Evolutionary conservation across 106 monocot genomes (phyloP).

Genomic region (Alisma plantagoaquatica): DNA sequence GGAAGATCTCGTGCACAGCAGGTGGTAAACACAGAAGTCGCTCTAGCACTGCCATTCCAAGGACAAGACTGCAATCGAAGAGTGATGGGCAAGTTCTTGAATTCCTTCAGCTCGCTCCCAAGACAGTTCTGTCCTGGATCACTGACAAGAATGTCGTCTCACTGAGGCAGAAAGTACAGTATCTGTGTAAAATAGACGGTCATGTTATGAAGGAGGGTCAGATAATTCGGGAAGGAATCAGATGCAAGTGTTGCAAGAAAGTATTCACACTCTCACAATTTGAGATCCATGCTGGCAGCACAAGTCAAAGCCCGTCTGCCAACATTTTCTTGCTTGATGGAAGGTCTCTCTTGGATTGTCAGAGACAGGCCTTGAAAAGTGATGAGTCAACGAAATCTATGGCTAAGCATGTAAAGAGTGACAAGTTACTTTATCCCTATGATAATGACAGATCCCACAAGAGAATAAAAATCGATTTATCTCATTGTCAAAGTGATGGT

Average conservation of each 20-base stretch:
- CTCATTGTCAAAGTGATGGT: too few species aligned
- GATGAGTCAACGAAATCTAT: too few species aligned
- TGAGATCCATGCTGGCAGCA: conserved; percentile 42
- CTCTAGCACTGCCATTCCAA: not conserved
- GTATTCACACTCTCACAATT: conserved; percentile 27
- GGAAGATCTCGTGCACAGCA: conserved; percentile 2
- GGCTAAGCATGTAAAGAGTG: too few species aligned
- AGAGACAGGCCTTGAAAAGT: too few species aligned
- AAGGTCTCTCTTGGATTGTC: too few species aligned
- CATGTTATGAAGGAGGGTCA: conserved; percentile 27
- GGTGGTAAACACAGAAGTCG: not conserved
- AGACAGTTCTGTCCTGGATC: conserved; percentile 40
- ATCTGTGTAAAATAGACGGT: conserved; percentile 22
- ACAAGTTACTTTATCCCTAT: too few species aligned
- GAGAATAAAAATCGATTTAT: too few species aligned
- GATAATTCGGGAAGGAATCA: conserved; percentile 40
- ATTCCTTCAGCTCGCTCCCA: conserved; percentile 11
- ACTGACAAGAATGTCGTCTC: conserved; percentile 37
- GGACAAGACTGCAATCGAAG: conserved; percentile 5
- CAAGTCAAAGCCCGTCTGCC: conserved; percentile 15
- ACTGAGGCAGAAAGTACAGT: conserved; percentile 37
- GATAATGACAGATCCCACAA: too few species aligned
- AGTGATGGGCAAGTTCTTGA: not conserved
- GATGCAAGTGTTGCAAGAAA: conserved; percentile 40
- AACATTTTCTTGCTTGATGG: conserved; percentile 39